Base-by-base conservation (phyloP, 345 rosid species). In the Hirschfeldia incana region DNA sequence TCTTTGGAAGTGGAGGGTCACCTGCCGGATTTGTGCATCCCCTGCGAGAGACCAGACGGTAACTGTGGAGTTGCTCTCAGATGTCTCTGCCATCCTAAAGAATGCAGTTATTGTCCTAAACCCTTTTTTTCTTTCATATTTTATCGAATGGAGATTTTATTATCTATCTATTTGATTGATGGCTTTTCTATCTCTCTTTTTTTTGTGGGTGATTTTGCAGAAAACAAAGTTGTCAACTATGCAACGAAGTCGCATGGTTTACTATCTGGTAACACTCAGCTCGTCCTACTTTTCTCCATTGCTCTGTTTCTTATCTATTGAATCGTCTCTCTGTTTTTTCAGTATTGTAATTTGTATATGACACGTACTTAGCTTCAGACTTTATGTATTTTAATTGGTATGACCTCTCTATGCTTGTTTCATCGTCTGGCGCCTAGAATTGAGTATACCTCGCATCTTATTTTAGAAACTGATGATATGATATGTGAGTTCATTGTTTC, bases 21-120 rank as follows among this genome's bases (percentile, higher is more conserved):
- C 39, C 78, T 74, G n/a, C 94, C 94, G 0, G 85, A 88, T 72
- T 9, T 89, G 3, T 91, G 97, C 72, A 73, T 70, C 8, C 83
- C 83, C 49, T 91, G 94, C 67, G 58, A 81, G 16, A 91, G 81
- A 86, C 85, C 91, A 13, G 80, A 83, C 32, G 97, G 94, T 30
- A 87, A 82, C 53, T 89, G 97, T 60, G 92, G 92, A 8, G 84
- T 79, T 74, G 97, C 88, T 72, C 69, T 85, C 59, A 85, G 70
- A 74, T 91, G 97, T 81, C 70, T 90, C 5, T 91, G 97, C 76
- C 92, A 91, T 66, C 84, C 91, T 27, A 78, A 82, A 74, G 75
- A 89, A 59, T 90, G 94, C 75, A 90, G 94, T 90, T 81, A 90
- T 90, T 8, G 78, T 32, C 17, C 5, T 28, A 32, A 21, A 21